Percentiles rank a stretch among this genome's conserved stretches.
Conservation (phyloP, 116 monocot genomes). For the Papilionanthe hybrid region DNA sequence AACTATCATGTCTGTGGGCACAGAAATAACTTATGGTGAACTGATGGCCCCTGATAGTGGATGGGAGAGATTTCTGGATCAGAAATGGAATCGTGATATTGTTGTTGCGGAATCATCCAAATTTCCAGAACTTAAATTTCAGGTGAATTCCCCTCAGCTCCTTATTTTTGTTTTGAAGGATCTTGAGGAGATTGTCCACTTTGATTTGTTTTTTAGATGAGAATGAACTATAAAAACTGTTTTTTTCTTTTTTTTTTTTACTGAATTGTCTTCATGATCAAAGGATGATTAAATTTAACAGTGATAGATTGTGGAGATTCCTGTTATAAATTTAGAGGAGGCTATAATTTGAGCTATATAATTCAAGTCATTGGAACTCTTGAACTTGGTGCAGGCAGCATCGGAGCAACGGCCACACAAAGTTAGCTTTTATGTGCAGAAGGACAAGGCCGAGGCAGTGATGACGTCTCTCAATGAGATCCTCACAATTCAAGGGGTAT, state of each 20-base stretch:
- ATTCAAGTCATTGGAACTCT: background rate
- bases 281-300: too few species aligned
- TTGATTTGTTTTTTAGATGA: background rate
- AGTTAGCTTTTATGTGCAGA: conserved; percentile 79
- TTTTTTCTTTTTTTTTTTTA: too few species aligned
- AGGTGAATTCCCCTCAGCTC: conserved; percentile 10
- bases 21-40: conserved; percentile 81
- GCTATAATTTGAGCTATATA: too few species aligned
- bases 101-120: conserved; percentile 75
- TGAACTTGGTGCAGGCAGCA: conserved; percentile 34
- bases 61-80: conserved; percentile 58
- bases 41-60: conserved; percentile 64
- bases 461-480: conserved; percentile 33
- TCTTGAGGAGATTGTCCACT: background rate
- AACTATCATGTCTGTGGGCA: conserved; percentile 84
- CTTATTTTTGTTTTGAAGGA: background rate
- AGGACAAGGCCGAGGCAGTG: conserved; percentile 56
- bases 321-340: too few species aligned
- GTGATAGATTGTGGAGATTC: too few species aligned
- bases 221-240: too few species aligned
- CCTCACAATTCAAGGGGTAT: conserved; percentile 65
- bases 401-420: conserved; percentile 87
- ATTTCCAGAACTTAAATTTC: conserved; percentile 45
- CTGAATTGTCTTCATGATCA: too few species aligned
- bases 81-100: conserved; percentile 62